These are phyloP conservation scores for Phytopythium delawarense DNA, from an alignment of 352 stramenopile genomes.

Conservation along the genomic window DNA sequence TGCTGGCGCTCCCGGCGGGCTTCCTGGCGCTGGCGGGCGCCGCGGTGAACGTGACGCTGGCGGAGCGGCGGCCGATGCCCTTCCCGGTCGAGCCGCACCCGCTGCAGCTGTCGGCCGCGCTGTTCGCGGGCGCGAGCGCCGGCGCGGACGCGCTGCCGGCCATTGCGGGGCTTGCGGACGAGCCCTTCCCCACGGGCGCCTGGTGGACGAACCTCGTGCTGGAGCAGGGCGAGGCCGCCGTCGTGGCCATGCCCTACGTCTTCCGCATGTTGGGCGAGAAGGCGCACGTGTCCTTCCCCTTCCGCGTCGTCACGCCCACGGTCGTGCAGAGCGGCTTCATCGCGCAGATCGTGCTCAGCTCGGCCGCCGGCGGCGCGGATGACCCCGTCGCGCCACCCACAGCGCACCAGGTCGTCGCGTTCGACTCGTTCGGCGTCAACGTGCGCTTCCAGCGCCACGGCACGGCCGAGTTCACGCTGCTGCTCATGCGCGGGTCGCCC, in stretches of 20 bases:
- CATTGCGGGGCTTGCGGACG: slow-evolving; percentile 27
- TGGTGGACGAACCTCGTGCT: slow-evolving; percentile 85
- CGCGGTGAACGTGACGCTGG: slow-evolving; percentile 1
- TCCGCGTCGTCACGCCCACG: slow-evolving; percentile 60
- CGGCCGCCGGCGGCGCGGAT: neutral
- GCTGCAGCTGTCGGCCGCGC: slow-evolving; percentile 38
- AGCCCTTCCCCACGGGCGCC: slow-evolving; percentile 72
- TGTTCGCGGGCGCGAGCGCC: slow-evolving; percentile 27
- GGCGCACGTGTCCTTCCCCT: slow-evolving; percentile 73
- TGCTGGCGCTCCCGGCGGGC: no score
- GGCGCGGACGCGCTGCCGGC: slow-evolving; percentile 23
- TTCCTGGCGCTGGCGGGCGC: slow-evolving; percentile 1
- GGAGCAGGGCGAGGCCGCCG: slow-evolving; percentile 42
- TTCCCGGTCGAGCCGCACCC: slow-evolving; percentile 49
- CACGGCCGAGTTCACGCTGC: slow-evolving; percentile 39
- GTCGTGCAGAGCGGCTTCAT: slow-evolving; percentile 72
- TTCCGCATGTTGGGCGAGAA: slow-evolving; percentile 48
- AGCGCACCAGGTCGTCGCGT: slow-evolving; percentile 56
- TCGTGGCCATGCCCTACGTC: slow-evolving; percentile 71
- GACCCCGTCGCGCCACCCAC: slow-evolving; percentile 7
- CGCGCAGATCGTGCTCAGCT: slow-evolving; percentile 56
- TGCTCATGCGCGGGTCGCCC: slow-evolving; percentile 74
- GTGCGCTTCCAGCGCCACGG: slow-evolving; percentile 46
- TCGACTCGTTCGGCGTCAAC: slow-evolving; percentile 65
- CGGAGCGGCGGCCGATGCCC: slow-evolving; percentile 26